Evolutionary conservation across 2,329 filamentous ascomycete species (phyloP), one percentile per base, ranked within the genome.

Genomic region (Xylaria sp.): DNA sequence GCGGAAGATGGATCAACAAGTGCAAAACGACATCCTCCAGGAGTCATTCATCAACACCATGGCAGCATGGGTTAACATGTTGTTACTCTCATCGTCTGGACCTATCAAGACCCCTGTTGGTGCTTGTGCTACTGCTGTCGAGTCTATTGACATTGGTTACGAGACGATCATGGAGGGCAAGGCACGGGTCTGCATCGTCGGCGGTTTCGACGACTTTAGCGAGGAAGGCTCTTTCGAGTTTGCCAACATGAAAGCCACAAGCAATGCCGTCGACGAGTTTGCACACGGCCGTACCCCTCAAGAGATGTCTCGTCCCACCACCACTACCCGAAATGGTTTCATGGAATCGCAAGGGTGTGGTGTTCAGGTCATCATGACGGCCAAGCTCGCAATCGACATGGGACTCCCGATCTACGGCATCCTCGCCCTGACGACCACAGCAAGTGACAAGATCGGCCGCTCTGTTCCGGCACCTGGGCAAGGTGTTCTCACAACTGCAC

Each of bases 31-130:
- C 79, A 97, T 99, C 79, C 88, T 99, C 15, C 97, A 99, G 80
- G 96, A 99, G 83, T 98, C 96, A 13, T 99, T 99, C 87, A 98
- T 99, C 88, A 99, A 99, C 87, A 99, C 96, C 65, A 99, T 99
- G 95, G 92, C 93, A 75, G 96, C 96, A 17, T 99, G 96, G 96
- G 94, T 99, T 66, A 99, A 99, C 86, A 99, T 99, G 96, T 86
- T 99, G 83, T 86, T 99, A 72, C 86, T 99, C 72, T 99, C 96
- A 4, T 98, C 96, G 5, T 98, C 96, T 61, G 96, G 96, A 74
- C 93, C 96, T 49, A 98, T 99, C 87, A 97, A 98, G 87, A 98
- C 97, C 0, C 96, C 96, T 3, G 96, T 98, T 60, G 96, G 95
- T 85, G 96, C 96, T 78, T 99, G 96, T 80, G 96, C 96, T 66